Base-by-base conservation (phyloP, 2,329 filamentous ascomycete species). In the Lachnellula hyalina region DNA sequence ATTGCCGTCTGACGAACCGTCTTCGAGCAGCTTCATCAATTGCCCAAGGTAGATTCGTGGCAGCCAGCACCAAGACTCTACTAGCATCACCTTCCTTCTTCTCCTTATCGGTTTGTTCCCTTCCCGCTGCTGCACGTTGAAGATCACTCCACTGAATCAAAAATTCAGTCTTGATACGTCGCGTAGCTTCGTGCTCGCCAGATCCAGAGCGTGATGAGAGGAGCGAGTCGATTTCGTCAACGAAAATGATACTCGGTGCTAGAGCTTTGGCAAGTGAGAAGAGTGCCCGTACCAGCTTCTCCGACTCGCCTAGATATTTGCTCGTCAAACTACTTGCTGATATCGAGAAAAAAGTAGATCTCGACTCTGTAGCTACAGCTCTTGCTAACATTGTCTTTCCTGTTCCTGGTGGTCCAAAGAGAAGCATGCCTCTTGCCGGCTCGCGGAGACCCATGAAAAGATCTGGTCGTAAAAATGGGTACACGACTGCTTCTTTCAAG, bases 331-430 rank as follows among this genome's bases (percentile, higher is more conserved):
- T 96, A 68, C 90, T 96, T 15, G 94, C 91, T 5, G 91, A 96
- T 53, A 99, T 96, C 14, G 92, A 95, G 73, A 99, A 97, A 73
- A 97, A 99, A 0, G 95, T 96, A 11, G 90, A 96, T 65, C 85
- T 87, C 1, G 90, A 96, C 71, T 99, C 94, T 0, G 94, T 97
- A 1, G 94, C 94, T 0, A 97, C 93, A 8, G 90, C 91, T 60
- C 94, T 83, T 9, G 94, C 94, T 38, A 99, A 77, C 94, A 99
- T 99, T 0, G 94, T 99, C 72, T 99, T 99, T 51, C 94, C 94
- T 0, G 94, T 99, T n/a, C 94, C 94, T 0, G 94, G 94, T 1
- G 94, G 94, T 0, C 94, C 94, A 68, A 99, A 99, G 1, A 99
- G 78, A 1, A 99, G 78, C 90, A 99, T 97, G 5, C 94, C 94